Evolutionary conservation across 306 rosid species (phyloP).

Genomic region (Mucuna pruriens): DNA sequence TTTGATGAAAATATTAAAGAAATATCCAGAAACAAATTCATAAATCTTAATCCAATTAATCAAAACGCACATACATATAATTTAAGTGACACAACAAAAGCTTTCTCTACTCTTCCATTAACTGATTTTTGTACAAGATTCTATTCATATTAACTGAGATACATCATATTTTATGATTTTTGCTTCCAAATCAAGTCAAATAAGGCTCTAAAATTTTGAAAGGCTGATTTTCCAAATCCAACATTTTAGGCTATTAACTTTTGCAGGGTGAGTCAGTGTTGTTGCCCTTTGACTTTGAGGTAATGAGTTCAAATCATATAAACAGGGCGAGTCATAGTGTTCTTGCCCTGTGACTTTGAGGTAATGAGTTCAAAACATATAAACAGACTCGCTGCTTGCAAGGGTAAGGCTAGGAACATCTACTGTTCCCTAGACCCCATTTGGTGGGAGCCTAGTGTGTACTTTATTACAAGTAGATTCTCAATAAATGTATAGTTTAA

Average conservation of each 20-base stretch:
- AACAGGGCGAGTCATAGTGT: neutral
- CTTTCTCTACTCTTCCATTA: too few species aligned
- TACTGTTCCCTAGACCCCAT: neutral
- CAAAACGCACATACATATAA: too few species aligned
- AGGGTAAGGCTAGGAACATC: neutral
- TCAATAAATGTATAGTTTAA: neutral
- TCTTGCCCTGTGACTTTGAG: neutral
- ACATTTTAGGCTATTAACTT: neutral
- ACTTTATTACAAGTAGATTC: neutral
- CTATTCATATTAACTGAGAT: slow-evolving; percentile 3
- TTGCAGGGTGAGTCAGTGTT: neutral
- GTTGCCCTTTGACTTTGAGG: neutral
- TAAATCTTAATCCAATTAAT: too few species aligned
- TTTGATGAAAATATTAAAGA: too few species aligned
- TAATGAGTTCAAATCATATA: neutral
- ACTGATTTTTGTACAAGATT: too few species aligned
- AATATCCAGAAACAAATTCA: too few species aligned
- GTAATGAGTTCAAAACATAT: neutral
- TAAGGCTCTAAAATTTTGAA: neutral
- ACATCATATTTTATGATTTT: too few species aligned
- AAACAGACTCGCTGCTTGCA: neutral
- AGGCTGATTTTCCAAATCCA: neutral
- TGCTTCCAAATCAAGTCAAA: neutral
- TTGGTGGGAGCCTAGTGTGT: neutral
- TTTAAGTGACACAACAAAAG: too few species aligned